A percentile compares a stretch with the other conserved stretches of the same genome.
These are phyloP conservation scores for Aspergillus olivimuriae DNA, from an alignment of 495 filamentous ascomycete genomes.

Conservation along the genomic window DNA sequence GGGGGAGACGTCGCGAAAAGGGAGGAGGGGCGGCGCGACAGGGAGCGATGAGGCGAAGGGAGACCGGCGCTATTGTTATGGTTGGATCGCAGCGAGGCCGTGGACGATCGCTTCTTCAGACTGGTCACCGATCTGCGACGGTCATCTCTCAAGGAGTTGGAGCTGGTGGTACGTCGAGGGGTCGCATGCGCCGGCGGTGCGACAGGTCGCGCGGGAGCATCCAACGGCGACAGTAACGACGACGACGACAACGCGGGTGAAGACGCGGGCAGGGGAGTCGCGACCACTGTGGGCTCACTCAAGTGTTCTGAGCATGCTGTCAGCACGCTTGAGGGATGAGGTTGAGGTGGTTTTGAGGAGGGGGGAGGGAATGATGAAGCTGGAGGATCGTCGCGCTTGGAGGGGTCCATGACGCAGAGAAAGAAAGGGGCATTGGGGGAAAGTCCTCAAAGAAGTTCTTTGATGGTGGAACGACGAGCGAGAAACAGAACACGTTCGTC, in stretches of 20 bases:
- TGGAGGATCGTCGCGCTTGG: slow-evolving; percentile 20
- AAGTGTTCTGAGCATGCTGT: slow-evolving; percentile 28
- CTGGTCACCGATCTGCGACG: slow-evolving; percentile 34
- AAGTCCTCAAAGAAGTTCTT: no score
- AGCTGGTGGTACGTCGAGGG: slow-evolving; percentile 46
- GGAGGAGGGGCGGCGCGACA: slow-evolving; percentile 42
- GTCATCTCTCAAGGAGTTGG: slow-evolving; percentile 45
- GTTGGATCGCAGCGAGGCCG: slow-evolving; percentile 37
- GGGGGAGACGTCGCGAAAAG: slow-evolving; percentile 34
- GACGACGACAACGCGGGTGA: slow-evolving; percentile 21
- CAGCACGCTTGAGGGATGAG: slow-evolving; percentile 11
- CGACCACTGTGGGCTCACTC: slow-evolving; percentile 41
- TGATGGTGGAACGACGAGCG: no score
- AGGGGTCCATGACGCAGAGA: slow-evolving; percentile 34
- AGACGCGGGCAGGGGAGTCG: slow-evolving; percentile 41
- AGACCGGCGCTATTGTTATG: slow-evolving; percentile 19
- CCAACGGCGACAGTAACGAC: slow-evolving; percentile 28
- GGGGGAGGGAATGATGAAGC: slow-evolving; percentile 21
- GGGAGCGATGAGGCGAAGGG: slow-evolving; percentile 28
- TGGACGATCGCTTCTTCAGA: slow-evolving; percentile 41
- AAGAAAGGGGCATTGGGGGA: slow-evolving; percentile 11
- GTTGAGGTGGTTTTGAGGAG: slow-evolving; percentile 9
- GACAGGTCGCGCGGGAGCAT: slow-evolving; percentile 20
- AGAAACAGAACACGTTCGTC: slow-evolving; percentile 1
- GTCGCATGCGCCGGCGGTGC: slow-evolving; percentile 16